Evolutionary conservation across 805 yeast species (phyloP), one percentile per base, ranked within the genome.

Genomic region (Brettanomyces custersianus): DNA sequence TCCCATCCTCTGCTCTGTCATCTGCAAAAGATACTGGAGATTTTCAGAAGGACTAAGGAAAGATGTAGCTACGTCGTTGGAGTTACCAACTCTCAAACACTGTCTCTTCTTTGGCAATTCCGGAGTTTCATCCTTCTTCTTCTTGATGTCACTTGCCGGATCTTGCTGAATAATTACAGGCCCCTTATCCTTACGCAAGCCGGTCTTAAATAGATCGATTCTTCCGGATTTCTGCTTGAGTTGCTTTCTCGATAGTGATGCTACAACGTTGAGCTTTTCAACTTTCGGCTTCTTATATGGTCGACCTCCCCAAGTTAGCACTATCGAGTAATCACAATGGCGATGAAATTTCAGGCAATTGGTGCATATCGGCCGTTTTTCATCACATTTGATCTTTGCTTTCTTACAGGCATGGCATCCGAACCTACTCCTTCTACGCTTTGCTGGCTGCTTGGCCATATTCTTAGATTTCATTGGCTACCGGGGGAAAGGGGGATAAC

Each of bases 281-380:
- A 62, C 51, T 49, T 59, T 60, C 4, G 61, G 52, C 31, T 62
- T 60, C 44, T 72, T 72, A 50, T 64, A 71, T 0, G 84, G 84
- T 33, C 87, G 55, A 0, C 88, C 88, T 15, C 85, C 87, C 90
- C 90, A 82, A 0, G 74, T 69, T 22, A 81, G 59, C 41, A 67
- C 71, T 8, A 81, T 46, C 4, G 77, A 61, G 45, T 81, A 82
- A 48, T 80, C 87, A 55, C 92, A 81, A 2, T 45, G 40, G 12
- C 56, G 53, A 1, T 57, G 54, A 2, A 66, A 54, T 41, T 70
- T 74, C 1, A 48, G 28, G 50, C 94, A 82, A 39, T 69, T 64
- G 1, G 67, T 46, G 47, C 94, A 82, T 0, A 48, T 40, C 0
- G 92, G 92, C 48, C 76, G 77, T 15, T 36, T 42, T 51, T 81